Base-by-base conservation (phyloP, 768 basidiomycete genomes). In the Crassisporium funariophilum region DNA sequence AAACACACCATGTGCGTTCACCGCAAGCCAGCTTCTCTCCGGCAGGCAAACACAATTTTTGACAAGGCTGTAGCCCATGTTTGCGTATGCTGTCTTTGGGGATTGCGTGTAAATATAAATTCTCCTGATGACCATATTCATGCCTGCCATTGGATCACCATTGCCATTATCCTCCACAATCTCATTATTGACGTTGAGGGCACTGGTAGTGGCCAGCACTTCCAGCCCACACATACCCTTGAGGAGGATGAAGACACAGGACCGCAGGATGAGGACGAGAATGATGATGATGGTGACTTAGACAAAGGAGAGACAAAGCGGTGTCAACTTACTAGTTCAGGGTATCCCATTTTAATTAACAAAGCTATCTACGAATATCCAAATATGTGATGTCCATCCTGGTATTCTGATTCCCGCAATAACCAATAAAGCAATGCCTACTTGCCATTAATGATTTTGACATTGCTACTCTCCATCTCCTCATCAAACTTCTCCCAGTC, bases 1-100 rank as follows among this genome's bases (percentile, higher is more conserved):
- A 17, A 35, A 9, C 56, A 39, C 5, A 53, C 51, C 9, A 64
- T 68, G 29, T 59, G 63, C 35, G 50, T 66, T 13, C 65, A 69
- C 47, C 63, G 66, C 40, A 23, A 56, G 34, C 67, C 67, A 34
- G 64, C 59, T 9, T 54, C 61, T 16, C 21, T 42, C 35, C 15
- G 41, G 1, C 56, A 48, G 6, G 39, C 42, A 16, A 67, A 67
- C 53, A 40, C 52, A n/a, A 39, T 53, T 15, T 68, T 67, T 60
- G 65, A 68, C 39, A 42, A 27, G 20, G 13, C 21, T 33, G 48
- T n/a, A n/a, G n/a, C n/a, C n/a, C n/a, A n/a, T n/a, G n/a, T n/a
- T n/a, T n/a, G n/a, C n/a, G n/a, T n/a, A n/a, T n/a, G n/a, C n/a
- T n/a, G n/a, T n/a, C n/a, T n/a, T n/a, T n/a, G n/a, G n/a, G n/a